These are phyloP conservation scores for Achaetomium macrosporum DNA, from an alignment of 2,329 filamentous ascomycete species.

Conservation along the genomic window DNA sequence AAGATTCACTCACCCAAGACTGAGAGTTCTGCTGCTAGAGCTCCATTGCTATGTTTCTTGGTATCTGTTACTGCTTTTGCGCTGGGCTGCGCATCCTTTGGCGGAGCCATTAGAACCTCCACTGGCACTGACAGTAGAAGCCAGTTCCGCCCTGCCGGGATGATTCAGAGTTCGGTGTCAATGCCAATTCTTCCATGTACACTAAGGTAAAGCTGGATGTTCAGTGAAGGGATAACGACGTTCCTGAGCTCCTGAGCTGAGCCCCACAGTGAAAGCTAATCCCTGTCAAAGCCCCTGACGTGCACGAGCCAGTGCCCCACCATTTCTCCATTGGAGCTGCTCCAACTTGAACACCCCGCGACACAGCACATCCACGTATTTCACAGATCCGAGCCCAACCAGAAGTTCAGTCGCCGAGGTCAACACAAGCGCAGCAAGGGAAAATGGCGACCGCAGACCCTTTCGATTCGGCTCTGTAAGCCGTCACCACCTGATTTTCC, in stretches of 20 bases:
- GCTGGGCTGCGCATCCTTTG: neutral
- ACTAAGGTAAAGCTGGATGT: neutral
- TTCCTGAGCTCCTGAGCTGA: neutral
- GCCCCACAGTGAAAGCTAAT: neutral
- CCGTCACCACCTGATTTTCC: constrained; percentile 6
- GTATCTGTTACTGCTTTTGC: neutral
- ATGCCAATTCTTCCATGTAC: neutral
- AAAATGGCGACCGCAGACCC: constrained; percentile 49
- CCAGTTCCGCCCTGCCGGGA: no score
- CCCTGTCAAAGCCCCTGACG: constrained; percentile 6
- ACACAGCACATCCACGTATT: neutral
- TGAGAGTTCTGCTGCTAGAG: neutral
- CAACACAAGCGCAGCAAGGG: neutral
- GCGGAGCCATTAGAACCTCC: neutral
- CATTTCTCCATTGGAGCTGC: neutral
- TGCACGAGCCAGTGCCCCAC: constrained; percentile 20
- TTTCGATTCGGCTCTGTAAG: constrained; percentile 72
- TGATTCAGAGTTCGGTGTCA: neutral
- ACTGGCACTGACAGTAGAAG: neutral
- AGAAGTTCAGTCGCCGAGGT: neutral
- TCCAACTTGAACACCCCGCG: constrained; percentile 11
- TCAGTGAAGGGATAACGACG: neutral
- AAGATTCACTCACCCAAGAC: constrained; percentile 1
- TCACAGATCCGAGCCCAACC: neutral
- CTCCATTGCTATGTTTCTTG: neutral